Conservation (phyloP, 108 stramenopile genomes). For the Seminavis robusta region DNA sequence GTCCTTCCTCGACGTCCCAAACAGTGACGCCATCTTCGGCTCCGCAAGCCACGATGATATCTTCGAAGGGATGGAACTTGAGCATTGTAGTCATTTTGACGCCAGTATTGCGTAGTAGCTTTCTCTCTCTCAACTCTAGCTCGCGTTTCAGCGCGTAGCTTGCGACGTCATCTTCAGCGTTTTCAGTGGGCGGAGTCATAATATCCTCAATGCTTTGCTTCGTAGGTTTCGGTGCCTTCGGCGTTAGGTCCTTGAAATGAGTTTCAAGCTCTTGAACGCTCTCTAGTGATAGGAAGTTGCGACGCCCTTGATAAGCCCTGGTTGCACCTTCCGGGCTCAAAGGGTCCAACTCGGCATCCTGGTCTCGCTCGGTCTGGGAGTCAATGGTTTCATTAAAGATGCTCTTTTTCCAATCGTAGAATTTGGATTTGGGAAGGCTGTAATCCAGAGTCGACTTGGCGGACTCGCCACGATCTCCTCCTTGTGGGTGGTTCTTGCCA, state of each 20-base stretch:
- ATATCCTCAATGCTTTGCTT: slow-evolving; percentile 32
- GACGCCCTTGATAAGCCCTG: slow-evolving; percentile 51
- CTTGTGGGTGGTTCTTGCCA: too few species aligned
- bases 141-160: slow-evolving; percentile 52
- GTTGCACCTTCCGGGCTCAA: slow-evolving; percentile 75
- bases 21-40: slow-evolving; percentile 68
- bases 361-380: not conserved
- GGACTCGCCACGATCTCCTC: too few species aligned
- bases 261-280: slow-evolving; percentile 44
- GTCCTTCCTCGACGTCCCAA: slow-evolving; percentile 74
- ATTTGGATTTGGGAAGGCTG: slow-evolving; percentile 57
- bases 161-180: too few species aligned
- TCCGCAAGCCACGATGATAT: slow-evolving; percentile 81
- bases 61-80: slow-evolving; percentile 92
- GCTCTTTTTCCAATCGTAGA: slow-evolving; percentile 70
- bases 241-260: slow-evolving; percentile 52
- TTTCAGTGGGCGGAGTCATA: slow-evolving; percentile 30
- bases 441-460: too few species aligned
- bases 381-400: slow-evolving; percentile 41
- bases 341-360: slow-evolving; percentile 44
- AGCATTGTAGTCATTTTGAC: slow-evolving; percentile 75
- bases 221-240: slow-evolving; percentile 27
- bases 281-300: slow-evolving; percentile 52
- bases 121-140: slow-evolving; percentile 65
- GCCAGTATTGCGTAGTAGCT: slow-evolving; percentile 59